These are phyloP conservation scores for Annulohypoxylon bovei DNA, from an alignment of 495 filamentous ascomycete genomes.

Conservation along the genomic window DNA sequence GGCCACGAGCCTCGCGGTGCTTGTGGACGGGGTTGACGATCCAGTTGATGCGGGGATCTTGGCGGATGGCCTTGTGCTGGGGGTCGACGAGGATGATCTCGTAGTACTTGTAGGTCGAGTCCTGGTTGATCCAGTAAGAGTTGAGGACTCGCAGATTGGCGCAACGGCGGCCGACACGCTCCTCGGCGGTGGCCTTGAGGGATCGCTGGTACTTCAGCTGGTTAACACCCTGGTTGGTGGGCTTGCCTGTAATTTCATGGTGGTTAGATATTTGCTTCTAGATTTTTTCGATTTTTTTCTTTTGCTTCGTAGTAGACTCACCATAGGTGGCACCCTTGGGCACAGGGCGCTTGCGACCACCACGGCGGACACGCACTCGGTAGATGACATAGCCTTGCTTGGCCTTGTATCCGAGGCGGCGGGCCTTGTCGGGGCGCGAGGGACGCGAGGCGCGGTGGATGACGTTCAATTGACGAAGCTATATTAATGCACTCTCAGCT, in stretches of 20 bases:
- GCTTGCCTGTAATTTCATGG: constrained; percentile 75
- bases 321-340: constrained; percentile 99
- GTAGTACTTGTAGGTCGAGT: constrained; percentile 99
- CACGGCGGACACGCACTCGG: constrained; percentile 95
- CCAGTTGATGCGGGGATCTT: constrained; percentile 99
- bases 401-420: constrained; percentile 99
- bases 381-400: constrained; percentile 99
- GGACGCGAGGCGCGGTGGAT: constrained; percentile 98
- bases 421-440: constrained; percentile 98
- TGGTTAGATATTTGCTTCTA: constrained; percentile 24
- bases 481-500: constrained; percentile 99
- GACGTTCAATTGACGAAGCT: constrained; percentile 98
- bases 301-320: constrained; percentile 54
- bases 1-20: constrained; percentile 97
- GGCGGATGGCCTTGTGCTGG: constrained; percentile 99
- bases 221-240: constrained; percentile 99
- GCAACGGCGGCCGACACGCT: constrained; percentile 98
- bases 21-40: constrained; percentile 99
- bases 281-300: neutral
- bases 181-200: constrained; percentile 94
- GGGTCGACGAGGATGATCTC: constrained; percentile 99
- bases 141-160: constrained; percentile 99
- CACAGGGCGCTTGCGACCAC: constrained; percentile 95
- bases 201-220: constrained; percentile 99
- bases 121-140: constrained; percentile 99